These are phyloP conservation scores for Schizophyllum amplum DNA, from an alignment of 1,284 basidiomycete genomes.

Conservation along the genomic window DNA sequence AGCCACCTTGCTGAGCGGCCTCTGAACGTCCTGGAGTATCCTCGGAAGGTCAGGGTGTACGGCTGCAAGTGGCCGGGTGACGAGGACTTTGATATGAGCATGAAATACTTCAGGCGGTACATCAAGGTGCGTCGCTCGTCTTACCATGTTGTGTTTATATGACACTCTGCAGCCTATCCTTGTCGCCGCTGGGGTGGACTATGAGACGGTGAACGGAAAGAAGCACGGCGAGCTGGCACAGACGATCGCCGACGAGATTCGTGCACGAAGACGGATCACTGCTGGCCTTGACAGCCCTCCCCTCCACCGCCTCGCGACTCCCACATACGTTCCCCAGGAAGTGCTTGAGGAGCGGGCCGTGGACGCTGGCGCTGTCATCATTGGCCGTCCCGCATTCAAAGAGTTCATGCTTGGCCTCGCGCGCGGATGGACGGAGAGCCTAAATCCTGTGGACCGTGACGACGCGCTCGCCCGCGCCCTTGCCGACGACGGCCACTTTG, in stretches of 20 bases:
- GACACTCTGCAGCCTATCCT: slow-evolving; percentile 68
- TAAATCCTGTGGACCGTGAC: slow-evolving; percentile 68
- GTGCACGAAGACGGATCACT: slow-evolving; percentile 53
- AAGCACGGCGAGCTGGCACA: slow-evolving; percentile 79
- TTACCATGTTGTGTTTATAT: slow-evolving; percentile 1
- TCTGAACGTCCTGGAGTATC: slow-evolving; percentile 57
- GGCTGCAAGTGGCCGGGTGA: slow-evolving; percentile 91
- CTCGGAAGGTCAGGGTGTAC: slow-evolving; percentile 83
- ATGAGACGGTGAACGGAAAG: slow-evolving; percentile 76
- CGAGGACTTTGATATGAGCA: slow-evolving; percentile 80
- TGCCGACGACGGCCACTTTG: slow-evolving; percentile 70
- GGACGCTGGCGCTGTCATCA: slow-evolving; percentile 76
- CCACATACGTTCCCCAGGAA: slow-evolving; percentile 49
- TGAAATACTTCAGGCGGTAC: slow-evolving; percentile 91
- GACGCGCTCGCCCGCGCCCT: slow-evolving; percentile 67
- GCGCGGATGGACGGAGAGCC: slow-evolving; percentile 77
- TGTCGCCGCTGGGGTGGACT: slow-evolving; percentile 92
- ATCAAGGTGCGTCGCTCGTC: slow-evolving; percentile 66
- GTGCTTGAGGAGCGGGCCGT: slow-evolving; percentile 47
- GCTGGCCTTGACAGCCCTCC: slow-evolving; percentile 52
- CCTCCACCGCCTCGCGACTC: slow-evolving; percentile 37
- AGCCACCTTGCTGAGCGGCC: slow-evolving; percentile 66
- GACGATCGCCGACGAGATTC: slow-evolving; percentile 68
- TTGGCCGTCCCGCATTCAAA: slow-evolving; percentile 92
- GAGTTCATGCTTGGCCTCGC: slow-evolving; percentile 88